Percentiles rank a stretch among this genome's conserved stretches.
Conservation (phyloP, 2,329 filamentous ascomycete species). For the Curvularia eragrostidis region DNA sequence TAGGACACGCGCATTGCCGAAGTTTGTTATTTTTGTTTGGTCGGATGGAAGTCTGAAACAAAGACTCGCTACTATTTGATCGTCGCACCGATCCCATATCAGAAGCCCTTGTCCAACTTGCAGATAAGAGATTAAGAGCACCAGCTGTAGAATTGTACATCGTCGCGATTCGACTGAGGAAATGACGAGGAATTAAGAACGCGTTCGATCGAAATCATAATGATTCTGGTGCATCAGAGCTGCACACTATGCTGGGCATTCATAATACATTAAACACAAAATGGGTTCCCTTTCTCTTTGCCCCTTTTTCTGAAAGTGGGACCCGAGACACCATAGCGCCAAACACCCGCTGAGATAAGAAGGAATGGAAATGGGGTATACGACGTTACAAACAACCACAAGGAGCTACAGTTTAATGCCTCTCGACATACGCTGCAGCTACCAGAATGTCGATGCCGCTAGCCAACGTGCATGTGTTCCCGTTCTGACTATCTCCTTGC, state of each 20-base stretch:
- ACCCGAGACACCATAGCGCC: slow-evolving; percentile 1
- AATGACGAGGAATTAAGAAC: not conserved
- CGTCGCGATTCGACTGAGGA: not conserved
- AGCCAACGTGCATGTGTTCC: slow-evolving; percentile 65
- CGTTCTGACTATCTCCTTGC: slow-evolving; percentile 62
- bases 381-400: slow-evolving; percentile 9
- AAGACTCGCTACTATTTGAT: not conserved
- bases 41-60: not conserved
- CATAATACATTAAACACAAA: slow-evolving; percentile 14
- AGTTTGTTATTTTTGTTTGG: not conserved
- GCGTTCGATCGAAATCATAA: not conserved
- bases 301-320: not conserved
- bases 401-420: slow-evolving; percentile 5
- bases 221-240: not conserved
- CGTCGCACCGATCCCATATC: not conserved
- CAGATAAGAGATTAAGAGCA: not conserved
- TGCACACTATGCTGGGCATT: not conserved
- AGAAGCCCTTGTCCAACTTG: not conserved
- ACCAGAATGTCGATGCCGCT: slow-evolving; percentile 70
- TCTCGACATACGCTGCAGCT: slow-evolving; percentile 48
- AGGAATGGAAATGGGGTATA: slow-evolving; percentile 11
- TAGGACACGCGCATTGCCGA: not conserved
- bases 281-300: not conserved
- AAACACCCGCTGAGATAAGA: not conserved
- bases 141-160: not conserved